Conservation (phyloP, 805 yeast species). For the Barnettozyma sp. region DNA sequence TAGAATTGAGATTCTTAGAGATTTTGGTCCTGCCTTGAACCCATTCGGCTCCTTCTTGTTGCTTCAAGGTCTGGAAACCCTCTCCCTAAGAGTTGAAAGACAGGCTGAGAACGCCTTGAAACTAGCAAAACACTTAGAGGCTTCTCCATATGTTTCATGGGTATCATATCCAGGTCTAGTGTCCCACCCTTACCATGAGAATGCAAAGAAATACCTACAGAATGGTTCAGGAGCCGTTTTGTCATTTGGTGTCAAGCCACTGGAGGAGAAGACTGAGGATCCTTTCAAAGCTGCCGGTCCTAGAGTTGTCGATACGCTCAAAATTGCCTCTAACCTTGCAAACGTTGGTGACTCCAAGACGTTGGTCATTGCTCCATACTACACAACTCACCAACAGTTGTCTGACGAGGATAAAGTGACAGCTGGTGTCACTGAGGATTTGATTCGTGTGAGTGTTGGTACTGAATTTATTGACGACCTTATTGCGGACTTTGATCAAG, state of each 20-base stretch:
- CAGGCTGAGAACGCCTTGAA: conserved; percentile 77
- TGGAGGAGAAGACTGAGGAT: conserved; percentile 42
- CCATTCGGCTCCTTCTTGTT: conserved; percentile 86
- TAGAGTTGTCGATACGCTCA: conserved; percentile 72
- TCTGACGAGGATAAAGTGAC: conserved; percentile 70
- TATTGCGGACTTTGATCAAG: conserved; percentile 80
- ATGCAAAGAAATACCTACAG: conserved; percentile 74
- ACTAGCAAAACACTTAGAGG: conserved; percentile 71
- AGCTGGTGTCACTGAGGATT: conserved; percentile 84
- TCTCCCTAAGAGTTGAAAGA: conserved; percentile 90
- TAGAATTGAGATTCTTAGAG: conserved; percentile 83
- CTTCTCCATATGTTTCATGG: conserved; percentile 70
- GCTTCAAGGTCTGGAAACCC: conserved; percentile 89
- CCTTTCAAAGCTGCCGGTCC: conserved; percentile 76
- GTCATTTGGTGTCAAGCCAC: conserved; percentile 80
- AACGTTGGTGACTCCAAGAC: conserved; percentile 97
- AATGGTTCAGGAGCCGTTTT: conserved; percentile 84
- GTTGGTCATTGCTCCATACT: conserved; percentile 91
- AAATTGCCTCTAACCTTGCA: conserved; percentile 87
- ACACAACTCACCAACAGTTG: conserved; percentile 92
- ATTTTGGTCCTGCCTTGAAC: conserved; percentile 81
- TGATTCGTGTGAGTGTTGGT: conserved; percentile 86
- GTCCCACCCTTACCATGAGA: conserved; percentile 68
- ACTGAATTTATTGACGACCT: conserved; percentile 89
- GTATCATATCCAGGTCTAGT: conserved; percentile 90